A percentile compares a stretch with the other conserved stretches of the same genome.
These are phyloP conservation scores for Meira miltonrushii DNA, from an alignment of 1,284 basidiomycete genomes.

Conservation along the genomic window DNA sequence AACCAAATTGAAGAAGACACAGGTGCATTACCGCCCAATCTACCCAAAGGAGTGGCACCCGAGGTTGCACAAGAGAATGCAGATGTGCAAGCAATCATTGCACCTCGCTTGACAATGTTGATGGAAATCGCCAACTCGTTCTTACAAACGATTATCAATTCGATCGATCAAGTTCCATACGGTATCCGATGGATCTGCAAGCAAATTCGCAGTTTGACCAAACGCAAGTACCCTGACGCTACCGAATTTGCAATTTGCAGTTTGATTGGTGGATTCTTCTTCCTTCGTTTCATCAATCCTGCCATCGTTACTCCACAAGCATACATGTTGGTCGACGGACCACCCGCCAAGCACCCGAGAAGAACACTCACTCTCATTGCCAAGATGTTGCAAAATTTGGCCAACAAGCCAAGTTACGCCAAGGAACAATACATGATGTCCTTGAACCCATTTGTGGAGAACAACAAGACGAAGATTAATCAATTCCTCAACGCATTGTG, in stretches of 20 bases:
- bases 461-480: slow-evolving; percentile 94
- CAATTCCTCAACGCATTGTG: slow-evolving; percentile 92
- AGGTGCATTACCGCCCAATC: slow-evolving; percentile 77
- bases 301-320: slow-evolving; percentile 99
- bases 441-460: slow-evolving; percentile 95
- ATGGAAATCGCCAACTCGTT: slow-evolving; percentile 99
- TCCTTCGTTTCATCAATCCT: slow-evolving; percentile 98
- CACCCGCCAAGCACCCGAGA: slow-evolving; percentile 92
- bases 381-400: slow-evolving; percentile 98
- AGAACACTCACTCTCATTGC: slow-evolving; percentile 95
- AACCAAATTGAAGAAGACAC: slow-evolving; percentile 96
- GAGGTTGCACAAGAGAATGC: slow-evolving; percentile 86
- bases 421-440: slow-evolving; percentile 99
- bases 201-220: slow-evolving; percentile 90
- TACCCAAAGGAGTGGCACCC: slow-evolving; percentile 84
- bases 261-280: slow-evolving; percentile 98
- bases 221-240: slow-evolving; percentile 97
- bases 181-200: slow-evolving; percentile 99
- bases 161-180: slow-evolving; percentile 93
- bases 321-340: slow-evolving; percentile 96
- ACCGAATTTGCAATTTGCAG: slow-evolving; percentile 97
- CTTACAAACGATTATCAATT: slow-evolving; percentile 93
- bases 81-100: slow-evolving; percentile 95
- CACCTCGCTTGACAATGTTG: slow-evolving; percentile 89
- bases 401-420: slow-evolving; percentile 95